These are phyloP conservation scores for Mangifera indica DNA, from an alignment of 345 rosid species.

Conservation along the genomic window DNA sequence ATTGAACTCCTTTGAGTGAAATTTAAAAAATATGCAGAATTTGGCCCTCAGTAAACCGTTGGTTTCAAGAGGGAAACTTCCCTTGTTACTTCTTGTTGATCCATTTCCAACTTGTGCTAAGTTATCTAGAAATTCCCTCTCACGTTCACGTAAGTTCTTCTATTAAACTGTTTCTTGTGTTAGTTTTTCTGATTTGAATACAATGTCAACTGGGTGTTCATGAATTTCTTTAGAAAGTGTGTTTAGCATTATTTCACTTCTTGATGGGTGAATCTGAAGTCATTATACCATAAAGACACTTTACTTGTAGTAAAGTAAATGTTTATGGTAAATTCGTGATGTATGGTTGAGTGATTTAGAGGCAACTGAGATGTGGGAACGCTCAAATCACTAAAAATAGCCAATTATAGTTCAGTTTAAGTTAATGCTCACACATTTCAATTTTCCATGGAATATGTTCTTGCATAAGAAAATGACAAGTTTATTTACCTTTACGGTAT, in stretches of 20 bases:
- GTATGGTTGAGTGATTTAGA: not conserved
- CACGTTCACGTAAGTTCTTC: constrained; percentile 46
- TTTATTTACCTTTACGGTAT: too few relatives aligned
- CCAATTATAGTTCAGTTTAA: not conserved
- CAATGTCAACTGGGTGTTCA: not conserved
- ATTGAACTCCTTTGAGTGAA: constrained; percentile 6
- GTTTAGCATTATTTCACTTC: too few relatives aligned
- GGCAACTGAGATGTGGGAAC: not conserved
- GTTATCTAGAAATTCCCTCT: constrained; percentile 33
- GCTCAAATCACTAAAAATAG: not conserved
- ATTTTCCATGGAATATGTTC: not conserved
- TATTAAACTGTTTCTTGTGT: not conserved
- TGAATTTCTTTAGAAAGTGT: not conserved
- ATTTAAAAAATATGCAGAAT: constrained; percentile 40
- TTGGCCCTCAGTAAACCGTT: constrained; percentile 34
- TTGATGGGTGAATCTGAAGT: too few relatives aligned
- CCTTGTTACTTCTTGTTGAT: constrained; percentile 45
- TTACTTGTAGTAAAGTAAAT: not conserved
- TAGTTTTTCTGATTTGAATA: too few relatives aligned
- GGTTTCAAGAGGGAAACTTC: constrained; percentile 48
- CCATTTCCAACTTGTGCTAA: constrained; percentile 49
- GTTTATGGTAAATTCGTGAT: too few relatives aligned
- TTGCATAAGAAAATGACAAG: not conserved
- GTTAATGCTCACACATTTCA: not conserved
- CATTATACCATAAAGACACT: too few relatives aligned